Evolutionary conservation across 1,284 basidiomycete genomes (phyloP), one percentile per base, ranked within the genome.

Genomic region (Sanghuangporus weigelae): DNA sequence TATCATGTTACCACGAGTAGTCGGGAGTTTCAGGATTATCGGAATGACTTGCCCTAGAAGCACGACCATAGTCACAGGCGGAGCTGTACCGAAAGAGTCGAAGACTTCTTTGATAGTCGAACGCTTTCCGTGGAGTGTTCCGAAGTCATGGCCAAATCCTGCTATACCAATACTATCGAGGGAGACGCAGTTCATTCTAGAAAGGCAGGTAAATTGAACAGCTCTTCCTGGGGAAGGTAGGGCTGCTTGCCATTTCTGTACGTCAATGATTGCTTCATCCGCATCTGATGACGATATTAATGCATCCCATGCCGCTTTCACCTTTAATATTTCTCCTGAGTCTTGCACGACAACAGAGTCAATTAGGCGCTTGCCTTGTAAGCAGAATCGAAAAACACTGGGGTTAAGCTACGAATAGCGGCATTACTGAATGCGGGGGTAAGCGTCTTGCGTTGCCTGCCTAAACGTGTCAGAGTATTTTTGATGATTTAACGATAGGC

Each of bases 81-180:
- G 64, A 62, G 72, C 57, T 66, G 50, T 60, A 16, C 72, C 71
- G 64, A 83, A 72, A 1, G 76, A 69, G 12, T 84, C 78, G 60
- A 86, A 82, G 0, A 78, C 74, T 4, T 79, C 77, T 0, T 78
- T 75, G 5, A 85, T 78, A 2, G 75, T 64, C 1, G 79, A 75
- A 1, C 70, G 67, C 67, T 81, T 75, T 6, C 82, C 84, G 5
- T 81, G 76, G 19, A 87, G 73, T 0, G 82, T 73, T 3, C 78
- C 77, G 67, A 87, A 86, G 66, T 85, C 78, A 69, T 86, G 82
- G 0, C 80, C 79, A 67, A 87, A 80, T 0, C 79, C 78, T 0
- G 83, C 82, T 57, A 86, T 83, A 1, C 86, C 84, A 60, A 87
- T 77, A 2, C 79, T 80, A 69, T 87, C 84, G 6, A 86, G 76